These are phyloP conservation scores for Apiotrichum mycotoxinovorans DNA, from an alignment of 1,284 basidiomycete species.

Conservation along the genomic window DNA sequence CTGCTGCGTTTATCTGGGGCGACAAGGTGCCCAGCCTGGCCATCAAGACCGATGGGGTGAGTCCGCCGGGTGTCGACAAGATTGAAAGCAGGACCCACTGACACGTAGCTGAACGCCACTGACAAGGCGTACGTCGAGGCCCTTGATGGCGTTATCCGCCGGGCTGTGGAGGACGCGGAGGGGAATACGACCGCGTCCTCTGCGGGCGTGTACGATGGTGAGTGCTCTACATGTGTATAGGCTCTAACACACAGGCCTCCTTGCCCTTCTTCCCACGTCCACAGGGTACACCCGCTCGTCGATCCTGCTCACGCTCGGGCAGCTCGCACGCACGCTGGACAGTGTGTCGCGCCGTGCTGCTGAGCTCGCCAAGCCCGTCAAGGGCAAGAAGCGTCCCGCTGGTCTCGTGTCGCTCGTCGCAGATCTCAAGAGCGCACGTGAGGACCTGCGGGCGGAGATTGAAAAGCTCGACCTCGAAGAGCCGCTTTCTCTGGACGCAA, in stretches of 20 bases:
- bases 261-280: background rate
- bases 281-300: background rate
- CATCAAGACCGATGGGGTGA: background rate
- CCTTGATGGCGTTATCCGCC: constrained; percentile 3
- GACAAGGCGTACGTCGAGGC: constrained; percentile 9
- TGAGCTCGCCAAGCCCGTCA: constrained; percentile 16
- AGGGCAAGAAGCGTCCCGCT: constrained; percentile 29
- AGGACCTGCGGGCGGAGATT: background rate
- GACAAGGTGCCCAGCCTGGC: background rate
- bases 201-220: constrained; percentile 1
- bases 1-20: constrained; percentile 4
- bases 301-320: constrained; percentile 4
- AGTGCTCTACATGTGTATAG: background rate
- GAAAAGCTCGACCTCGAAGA: background rate
- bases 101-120: background rate
- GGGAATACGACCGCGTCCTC: background rate
- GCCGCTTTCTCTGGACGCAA: background rate
- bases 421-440: constrained; percentile 9
- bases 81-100: too few relatives aligned
- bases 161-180: constrained; percentile 1
- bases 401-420: constrained; percentile 5
- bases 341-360: constrained; percentile 11
- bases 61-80: background rate
- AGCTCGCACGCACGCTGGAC: constrained; percentile 12
- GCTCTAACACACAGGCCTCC: background rate